Evolutionary conservation across 2,329 filamentous ascomycete species (phyloP).

Genomic region (Pseudogymnoascus sp.): DNA sequence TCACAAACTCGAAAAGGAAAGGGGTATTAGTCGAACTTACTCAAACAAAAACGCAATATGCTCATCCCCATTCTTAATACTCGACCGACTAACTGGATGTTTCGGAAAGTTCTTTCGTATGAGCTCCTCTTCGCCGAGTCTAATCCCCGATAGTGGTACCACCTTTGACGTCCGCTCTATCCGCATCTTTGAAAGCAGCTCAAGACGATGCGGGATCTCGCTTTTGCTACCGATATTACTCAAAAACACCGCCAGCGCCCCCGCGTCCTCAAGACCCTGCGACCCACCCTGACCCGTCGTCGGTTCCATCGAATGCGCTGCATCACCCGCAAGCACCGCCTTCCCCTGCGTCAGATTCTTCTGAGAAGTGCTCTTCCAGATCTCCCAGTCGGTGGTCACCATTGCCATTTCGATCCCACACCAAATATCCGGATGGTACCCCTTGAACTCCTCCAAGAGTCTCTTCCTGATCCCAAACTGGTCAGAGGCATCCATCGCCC

Average conservation of each 20-base stretch:
- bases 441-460: constrained; percentile 22
- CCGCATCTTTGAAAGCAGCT: constrained; percentile 2
- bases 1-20: background rate
- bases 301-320: constrained; percentile 32
- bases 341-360: constrained; percentile 20
- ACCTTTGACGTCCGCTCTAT: constrained; percentile 3
- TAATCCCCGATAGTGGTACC: constrained; percentile 9
- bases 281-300: constrained; percentile 30
- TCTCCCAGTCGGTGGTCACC: background rate
- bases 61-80: constrained; percentile 12
- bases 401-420: background rate
- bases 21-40: background rate
- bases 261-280: constrained; percentile 31
- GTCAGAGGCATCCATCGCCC: background rate
- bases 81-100: background rate
- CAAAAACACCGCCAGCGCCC: constrained; percentile 24
- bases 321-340: constrained; percentile 31
- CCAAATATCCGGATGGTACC: constrained; percentile 19
- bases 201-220: constrained; percentile 21
- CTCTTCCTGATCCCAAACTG: constrained; percentile 13
- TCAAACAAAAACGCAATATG: constrained; percentile 12
- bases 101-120: background rate
- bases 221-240: background rate
- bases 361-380: background rate
- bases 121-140: constrained; percentile 10